A percentile compares a stretch with the other conserved stretches of the same genome.
These are phyloP conservation scores for Neltuma alba DNA, from an alignment of 306 rosid species.

Conservation along the genomic window DNA sequence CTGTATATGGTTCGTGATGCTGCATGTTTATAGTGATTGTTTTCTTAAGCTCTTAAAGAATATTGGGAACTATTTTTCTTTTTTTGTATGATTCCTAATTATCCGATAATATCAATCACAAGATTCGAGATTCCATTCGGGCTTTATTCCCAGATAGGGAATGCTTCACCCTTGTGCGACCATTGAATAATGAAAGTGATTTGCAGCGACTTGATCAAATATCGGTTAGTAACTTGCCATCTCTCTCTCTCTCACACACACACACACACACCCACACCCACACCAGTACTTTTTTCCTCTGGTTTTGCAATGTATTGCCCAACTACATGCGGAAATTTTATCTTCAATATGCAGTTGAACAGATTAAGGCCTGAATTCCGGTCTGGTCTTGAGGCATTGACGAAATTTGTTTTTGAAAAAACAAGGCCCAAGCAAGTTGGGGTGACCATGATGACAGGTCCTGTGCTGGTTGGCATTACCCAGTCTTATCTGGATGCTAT, in stretches of 20 bases:
- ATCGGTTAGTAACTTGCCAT: conserved; percentile 49
- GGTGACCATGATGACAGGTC: conserved; percentile 95
- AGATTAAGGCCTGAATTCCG: conserved; percentile 89
- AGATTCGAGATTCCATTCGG: conserved; percentile 94
- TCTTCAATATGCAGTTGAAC: conserved; percentile 58
- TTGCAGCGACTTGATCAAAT: conserved; percentile 91
- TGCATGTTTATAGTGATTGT: not conserved
- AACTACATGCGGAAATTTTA: conserved; percentile 14
- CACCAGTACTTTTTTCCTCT: not conserved
- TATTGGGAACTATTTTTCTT: not conserved
- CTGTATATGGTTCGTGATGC: not conserved
- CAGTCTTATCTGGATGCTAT: conserved; percentile 91
- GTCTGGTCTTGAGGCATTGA: conserved; percentile 78
- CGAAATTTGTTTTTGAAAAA: conserved; percentile 88
- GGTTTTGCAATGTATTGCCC: not conserved
- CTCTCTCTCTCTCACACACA: too few species aligned
- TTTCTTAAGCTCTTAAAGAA: not conserved
- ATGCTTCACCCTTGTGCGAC: conserved; percentile 94
- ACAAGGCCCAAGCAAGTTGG: conserved; percentile 98
- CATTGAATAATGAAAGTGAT: conserved; percentile 83
- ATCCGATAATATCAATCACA: conserved; percentile 27
- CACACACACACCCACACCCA: too few species aligned
- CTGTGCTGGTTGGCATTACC: conserved; percentile 80
- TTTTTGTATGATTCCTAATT: conserved; percentile 40
- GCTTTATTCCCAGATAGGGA: conserved; percentile 97